phyloP scores from a whole-genome alignment of 805 yeast species.

The Tetrapisispora nanseiensis region DNA sequence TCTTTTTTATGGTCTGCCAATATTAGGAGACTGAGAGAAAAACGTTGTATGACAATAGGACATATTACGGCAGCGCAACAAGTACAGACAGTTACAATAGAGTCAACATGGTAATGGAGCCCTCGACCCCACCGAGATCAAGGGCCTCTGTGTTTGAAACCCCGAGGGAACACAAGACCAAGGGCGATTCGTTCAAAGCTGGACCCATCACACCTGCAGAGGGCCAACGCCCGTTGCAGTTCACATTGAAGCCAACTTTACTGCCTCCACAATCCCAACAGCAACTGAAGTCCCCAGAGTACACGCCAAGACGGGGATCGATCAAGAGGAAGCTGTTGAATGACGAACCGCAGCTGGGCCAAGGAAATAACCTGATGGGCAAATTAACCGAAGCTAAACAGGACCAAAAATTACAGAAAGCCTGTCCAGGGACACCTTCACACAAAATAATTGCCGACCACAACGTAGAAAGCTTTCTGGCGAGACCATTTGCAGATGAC shows the following conservation, averaged over 20 bases:
- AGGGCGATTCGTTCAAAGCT: neutral
- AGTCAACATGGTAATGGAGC: conserved; percentile 15
- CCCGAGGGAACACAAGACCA: neutral
- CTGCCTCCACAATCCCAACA: conserved; percentile 9
- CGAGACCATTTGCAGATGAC: neutral
- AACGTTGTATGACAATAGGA: too few species aligned
- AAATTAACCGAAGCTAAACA: neutral
- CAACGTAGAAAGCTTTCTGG: conserved; percentile 26
- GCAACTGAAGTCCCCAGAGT: conserved; percentile 25
- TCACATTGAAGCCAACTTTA: conserved; percentile 10
- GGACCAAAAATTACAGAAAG: neutral
- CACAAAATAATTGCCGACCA: conserved; percentile 28
- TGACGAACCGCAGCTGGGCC: neutral
- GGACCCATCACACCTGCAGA: conserved; percentile 21
- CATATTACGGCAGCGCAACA: too few species aligned
- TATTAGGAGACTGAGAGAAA: too few species aligned
- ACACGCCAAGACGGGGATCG: conserved; percentile 15
- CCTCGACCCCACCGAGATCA: conserved; percentile 29
- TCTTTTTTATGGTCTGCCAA: too few species aligned
- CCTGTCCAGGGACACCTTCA: conserved; percentile 30
- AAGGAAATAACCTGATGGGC: neutral
- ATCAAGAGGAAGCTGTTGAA: neutral
- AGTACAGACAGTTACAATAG: too few species aligned
- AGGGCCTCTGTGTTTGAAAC: conserved; percentile 7
- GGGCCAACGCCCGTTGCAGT: neutral